These are phyloP conservation scores for Boletus rex-veris DNA, from an alignment of 768 basidiomycete species.

Conservation along the genomic window DNA sequence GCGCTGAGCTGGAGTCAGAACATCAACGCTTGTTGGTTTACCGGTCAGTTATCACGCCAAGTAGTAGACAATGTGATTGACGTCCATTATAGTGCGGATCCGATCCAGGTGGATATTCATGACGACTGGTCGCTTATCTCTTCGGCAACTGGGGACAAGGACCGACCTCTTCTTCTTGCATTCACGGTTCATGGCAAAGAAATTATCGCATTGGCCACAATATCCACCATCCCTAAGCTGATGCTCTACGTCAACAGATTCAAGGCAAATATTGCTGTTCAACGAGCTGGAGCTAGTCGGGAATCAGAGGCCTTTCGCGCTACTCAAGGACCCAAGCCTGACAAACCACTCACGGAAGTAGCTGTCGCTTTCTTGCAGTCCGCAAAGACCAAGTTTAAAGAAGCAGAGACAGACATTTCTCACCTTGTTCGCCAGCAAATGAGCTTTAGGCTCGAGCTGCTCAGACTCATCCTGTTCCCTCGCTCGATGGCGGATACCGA, in stretches of 20 bases:
- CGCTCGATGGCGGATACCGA: slow-evolving; percentile 76
- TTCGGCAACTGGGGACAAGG: slow-evolving; percentile 36
- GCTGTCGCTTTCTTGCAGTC: slow-evolving; percentile 80
- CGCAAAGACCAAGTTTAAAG: slow-evolving; percentile 67
- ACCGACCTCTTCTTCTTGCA: slow-evolving; percentile 61
- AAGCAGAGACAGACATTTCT: slow-evolving; percentile 55
- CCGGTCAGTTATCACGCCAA: slow-evolving; percentile 45
- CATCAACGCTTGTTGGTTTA: slow-evolving; percentile 72
- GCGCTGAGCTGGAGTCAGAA: slow-evolving; percentile 70
- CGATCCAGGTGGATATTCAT: slow-evolving; percentile 65
- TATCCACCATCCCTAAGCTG: slow-evolving; percentile 75
- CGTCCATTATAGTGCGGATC: slow-evolving; percentile 58
- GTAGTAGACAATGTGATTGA: background rate
- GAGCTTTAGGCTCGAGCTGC: slow-evolving; percentile 59
- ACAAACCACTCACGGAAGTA: slow-evolving; percentile 80
- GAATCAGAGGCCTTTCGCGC: slow-evolving; percentile 77
- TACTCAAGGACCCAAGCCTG: slow-evolving; percentile 68
- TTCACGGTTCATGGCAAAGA: slow-evolving; percentile 72
- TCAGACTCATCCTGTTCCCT: slow-evolving; percentile 75
- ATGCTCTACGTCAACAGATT: slow-evolving; percentile 74
- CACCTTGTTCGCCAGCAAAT: slow-evolving; percentile 71
- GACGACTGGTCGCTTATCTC: slow-evolving; percentile 76
- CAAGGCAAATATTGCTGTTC: slow-evolving; percentile 64
- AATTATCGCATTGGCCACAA: slow-evolving; percentile 62
- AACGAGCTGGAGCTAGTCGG: slow-evolving; percentile 70